phyloP scores from a whole-genome alignment of 2,329 filamentous ascomycete species.

The Beauveria bassiana region DNA sequence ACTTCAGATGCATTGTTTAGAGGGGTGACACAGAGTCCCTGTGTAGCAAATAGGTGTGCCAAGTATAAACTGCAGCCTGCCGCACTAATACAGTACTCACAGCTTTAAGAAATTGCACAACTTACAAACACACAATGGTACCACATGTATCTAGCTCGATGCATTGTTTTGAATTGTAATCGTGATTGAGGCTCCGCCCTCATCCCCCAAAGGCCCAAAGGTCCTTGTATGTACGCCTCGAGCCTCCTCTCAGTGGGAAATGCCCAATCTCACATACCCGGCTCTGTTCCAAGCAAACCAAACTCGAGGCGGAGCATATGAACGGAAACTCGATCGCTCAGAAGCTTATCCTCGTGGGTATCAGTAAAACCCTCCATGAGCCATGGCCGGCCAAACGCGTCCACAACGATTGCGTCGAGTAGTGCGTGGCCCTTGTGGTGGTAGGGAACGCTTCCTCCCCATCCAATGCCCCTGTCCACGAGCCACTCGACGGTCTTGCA shows the following conservation, averaged over 20 bases:
- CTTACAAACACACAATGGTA: not conserved
- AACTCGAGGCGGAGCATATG: not conserved
- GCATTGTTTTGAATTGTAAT: not conserved
- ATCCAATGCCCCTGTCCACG: not conserved
- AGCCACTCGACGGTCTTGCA: constrained; percentile 2
- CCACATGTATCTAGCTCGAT: not conserved
- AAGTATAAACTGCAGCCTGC: not conserved
- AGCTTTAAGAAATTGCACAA: not conserved
- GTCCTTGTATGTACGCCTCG: no score
- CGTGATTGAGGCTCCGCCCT: not conserved
- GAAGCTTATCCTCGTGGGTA: not conserved
- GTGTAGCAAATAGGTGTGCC: not conserved
- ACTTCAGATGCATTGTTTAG: not conserved
- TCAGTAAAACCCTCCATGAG: constrained; percentile 2
- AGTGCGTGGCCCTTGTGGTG: not conserved
- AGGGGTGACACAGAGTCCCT: not conserved
- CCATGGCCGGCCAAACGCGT: not conserved
- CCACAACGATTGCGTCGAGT: not conserved
- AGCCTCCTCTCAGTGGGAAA: no score
- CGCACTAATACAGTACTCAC: not conserved
- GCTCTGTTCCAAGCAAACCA: not conserved
- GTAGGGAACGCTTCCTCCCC: not conserved
- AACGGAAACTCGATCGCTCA: not conserved
- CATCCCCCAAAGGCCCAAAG: no score
- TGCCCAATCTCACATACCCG: not conserved